Evolutionary conservation across 257 asterid genomes (phyloP), one percentile per base, ranked within the genome.

Genomic region (Linaria vulgaris): DNA sequence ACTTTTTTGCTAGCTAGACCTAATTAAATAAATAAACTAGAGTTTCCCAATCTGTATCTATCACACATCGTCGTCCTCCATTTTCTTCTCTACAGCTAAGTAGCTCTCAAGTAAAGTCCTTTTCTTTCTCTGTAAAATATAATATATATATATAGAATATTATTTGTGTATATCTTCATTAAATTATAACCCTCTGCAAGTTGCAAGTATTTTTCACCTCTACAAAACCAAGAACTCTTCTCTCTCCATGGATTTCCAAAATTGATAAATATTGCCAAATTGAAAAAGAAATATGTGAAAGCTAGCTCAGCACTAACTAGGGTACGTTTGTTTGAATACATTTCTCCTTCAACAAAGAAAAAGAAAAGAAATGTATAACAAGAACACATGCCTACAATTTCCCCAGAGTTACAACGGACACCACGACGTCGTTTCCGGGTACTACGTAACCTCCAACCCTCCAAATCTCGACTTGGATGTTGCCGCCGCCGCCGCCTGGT

Each of bases 311-410:
- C n/a, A n/a, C n/a, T n/a, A 27, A 34, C 1, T 34, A 34, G 41
- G 41, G 41, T 30, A 2, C 6, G 37, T 30, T 30, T 30, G 37
- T 30, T 30, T 30, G 37, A 2, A 2, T 30, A 6, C 37, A 30
- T 34, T 34, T 34, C 10, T 8, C 6, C 9, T 3, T 34, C 3
- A 2, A 30, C 6, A 30, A 3, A 34, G 6, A 34, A 3, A 4
- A 34, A 34, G 9, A 24, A 17, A 21, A 21, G 56, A 69, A 43
- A 88, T 86, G 95, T 69, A 70, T 54, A 69, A 51, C 71, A 74
- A 68, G 69, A 83, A 78, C 79, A 52, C 78, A 3, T 73, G 70
- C 72, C 72, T 83, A 13, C 41, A 65, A 49, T 41, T 3, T 34
- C 63, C 75, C 31, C 49, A 34, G 9, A 7, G 74, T 34, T 11